These are phyloP conservation scores for Epichloe baconii DNA, from an alignment of 2,329 filamentous ascomycete genomes.

Conservation along the genomic window DNA sequence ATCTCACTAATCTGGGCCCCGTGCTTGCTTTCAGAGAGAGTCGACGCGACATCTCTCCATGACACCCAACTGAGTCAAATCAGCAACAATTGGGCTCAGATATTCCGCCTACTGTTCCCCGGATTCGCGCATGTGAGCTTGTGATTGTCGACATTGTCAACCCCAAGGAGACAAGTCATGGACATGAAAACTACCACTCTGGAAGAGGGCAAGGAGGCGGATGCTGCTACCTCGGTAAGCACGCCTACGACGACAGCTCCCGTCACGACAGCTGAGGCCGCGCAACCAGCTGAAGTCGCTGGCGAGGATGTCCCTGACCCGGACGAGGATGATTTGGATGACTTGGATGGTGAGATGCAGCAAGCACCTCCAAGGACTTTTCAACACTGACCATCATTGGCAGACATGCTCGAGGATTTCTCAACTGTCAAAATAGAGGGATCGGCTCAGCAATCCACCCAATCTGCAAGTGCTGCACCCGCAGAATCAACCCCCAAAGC, in stretches of 20 bases:
- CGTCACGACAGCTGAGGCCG: background rate
- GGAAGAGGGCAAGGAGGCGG: conserved; percentile 12
- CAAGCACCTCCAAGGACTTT: background rate
- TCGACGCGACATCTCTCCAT: background rate
- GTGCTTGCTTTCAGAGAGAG: background rate
- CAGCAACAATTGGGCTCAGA: background rate
- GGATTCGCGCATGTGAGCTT: conserved; percentile 9
- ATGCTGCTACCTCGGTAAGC: conserved; percentile 11
- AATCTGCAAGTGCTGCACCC: conserved; percentile 12
- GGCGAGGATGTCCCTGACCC: conserved; percentile 63
- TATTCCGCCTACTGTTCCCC: background rate
- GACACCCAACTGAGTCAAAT: background rate
- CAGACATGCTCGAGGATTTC: conserved; percentile 91
- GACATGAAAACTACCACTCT: conserved; percentile 8
- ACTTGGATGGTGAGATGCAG: conserved; percentile 60
- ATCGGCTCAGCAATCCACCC: conserved; percentile 12
- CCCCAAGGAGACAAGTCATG: conserved; percentile 6
- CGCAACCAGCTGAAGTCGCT: background rate
- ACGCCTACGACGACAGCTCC: conserved; percentile 5
- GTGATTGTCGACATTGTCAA: conserved; percentile 5
- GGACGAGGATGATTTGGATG: conserved; percentile 84
- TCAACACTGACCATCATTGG: conserved; percentile 4
- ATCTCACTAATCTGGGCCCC: background rate
- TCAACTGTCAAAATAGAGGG: conserved; percentile 43
- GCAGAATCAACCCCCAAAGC: conserved; percentile 22